Conservation (phyloP, 306 rosid genomes). For the Prunus mongolica region DNA sequence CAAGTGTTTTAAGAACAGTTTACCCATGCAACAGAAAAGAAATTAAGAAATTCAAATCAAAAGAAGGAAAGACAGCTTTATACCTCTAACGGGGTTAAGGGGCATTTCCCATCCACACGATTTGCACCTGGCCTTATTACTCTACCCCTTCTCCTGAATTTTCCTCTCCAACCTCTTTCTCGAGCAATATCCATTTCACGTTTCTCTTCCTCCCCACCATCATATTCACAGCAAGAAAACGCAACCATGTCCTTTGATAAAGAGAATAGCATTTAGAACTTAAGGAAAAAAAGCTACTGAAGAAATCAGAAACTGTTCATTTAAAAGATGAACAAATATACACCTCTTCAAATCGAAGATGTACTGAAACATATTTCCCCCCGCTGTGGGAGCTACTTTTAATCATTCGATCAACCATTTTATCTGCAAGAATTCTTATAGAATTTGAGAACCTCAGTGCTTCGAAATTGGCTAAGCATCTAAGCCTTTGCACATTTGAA, state of each 20-base stretch:
- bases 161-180: slow-evolving; percentile 98
- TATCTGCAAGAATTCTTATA: slow-evolving; percentile 75
- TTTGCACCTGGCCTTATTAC: slow-evolving; percentile 88
- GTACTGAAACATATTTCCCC: slow-evolving; percentile 91
- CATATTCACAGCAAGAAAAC: slow-evolving; percentile 94
- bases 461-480: slow-evolving; percentile 83
- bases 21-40: neutral
- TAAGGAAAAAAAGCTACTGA: slow-evolving; percentile 17
- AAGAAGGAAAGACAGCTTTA: neutral
- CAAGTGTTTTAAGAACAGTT: neutral
- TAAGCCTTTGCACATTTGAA: slow-evolving; percentile 67
- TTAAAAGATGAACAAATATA: neutral
- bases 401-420: slow-evolving; percentile 87
- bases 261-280: slow-evolving; percentile 19
- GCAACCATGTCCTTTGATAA: slow-evolving; percentile 90
- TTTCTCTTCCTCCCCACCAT: slow-evolving; percentile 91
- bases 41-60: neutral
- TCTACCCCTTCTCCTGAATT: slow-evolving; percentile 82
- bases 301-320: neutral
- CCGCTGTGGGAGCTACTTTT: slow-evolving; percentile 67
- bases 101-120: slow-evolving; percentile 92
- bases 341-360: slow-evolving; percentile 98
- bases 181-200: slow-evolving; percentile 94
- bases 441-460: slow-evolving; percentile 83
- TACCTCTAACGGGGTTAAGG: slow-evolving; percentile 97